These are phyloP conservation scores for Parafenestella ontariensis DNA, from an alignment of 2,329 filamentous ascomycete genomes.

Conservation along the genomic window DNA sequence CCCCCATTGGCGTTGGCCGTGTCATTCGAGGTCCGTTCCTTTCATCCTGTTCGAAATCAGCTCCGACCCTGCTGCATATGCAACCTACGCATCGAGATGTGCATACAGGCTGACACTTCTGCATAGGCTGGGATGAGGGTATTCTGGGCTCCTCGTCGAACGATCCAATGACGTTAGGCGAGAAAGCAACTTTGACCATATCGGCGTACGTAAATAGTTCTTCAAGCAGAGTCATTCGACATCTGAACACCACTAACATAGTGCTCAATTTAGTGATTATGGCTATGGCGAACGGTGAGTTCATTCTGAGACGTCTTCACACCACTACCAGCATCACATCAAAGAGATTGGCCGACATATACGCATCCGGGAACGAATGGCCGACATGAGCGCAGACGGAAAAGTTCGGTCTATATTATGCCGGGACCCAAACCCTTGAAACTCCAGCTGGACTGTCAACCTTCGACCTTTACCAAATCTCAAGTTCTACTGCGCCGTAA, in stretches of 20 bases:
- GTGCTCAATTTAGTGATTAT: slow-evolving; percentile 39
- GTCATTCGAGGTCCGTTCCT: slow-evolving; percentile 79
- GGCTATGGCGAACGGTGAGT: slow-evolving; percentile 49
- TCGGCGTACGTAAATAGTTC: slow-evolving; percentile 63
- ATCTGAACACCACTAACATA: slow-evolving; percentile 21
- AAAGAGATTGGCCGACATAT: slow-evolving; percentile 4
- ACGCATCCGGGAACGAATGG: not conserved
- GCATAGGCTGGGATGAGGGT: slow-evolving; percentile 67
- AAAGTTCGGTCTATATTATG: not conserved
- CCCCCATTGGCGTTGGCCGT: slow-evolving; percentile 78
- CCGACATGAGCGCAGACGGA: not conserved
- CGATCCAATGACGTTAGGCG: slow-evolving; percentile 81
- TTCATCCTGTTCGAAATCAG: not conserved
- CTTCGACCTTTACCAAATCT: not conserved
- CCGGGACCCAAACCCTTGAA: not conserved
- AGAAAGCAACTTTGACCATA: slow-evolving; percentile 87
- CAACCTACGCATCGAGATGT: slow-evolving; percentile 5
- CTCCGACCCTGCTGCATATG: slow-evolving; percentile 5
- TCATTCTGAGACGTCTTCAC: not conserved
- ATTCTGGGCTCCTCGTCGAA: slow-evolving; percentile 59
- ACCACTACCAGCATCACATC: slow-evolving; percentile 5
- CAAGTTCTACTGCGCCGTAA: slow-evolving; percentile 2
- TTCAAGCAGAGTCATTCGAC: not conserved
- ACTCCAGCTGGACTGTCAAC: not conserved
- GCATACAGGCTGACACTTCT: slow-evolving; percentile 26